Evolutionary conservation across 139 green algal species (phyloP).

Genomic region (Micromonas commoda): DNA sequence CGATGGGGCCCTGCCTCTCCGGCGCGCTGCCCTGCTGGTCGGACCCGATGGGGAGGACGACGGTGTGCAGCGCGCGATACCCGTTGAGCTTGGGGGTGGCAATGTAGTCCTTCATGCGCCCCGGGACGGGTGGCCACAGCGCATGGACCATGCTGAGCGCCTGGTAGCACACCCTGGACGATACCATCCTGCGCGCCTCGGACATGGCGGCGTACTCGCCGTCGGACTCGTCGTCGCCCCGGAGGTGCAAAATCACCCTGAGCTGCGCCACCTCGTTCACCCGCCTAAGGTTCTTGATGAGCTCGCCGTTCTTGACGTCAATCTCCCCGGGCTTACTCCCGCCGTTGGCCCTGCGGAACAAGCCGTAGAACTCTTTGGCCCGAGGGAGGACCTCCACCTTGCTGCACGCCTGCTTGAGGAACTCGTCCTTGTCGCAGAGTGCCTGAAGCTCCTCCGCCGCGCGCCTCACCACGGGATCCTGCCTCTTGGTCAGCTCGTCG

Average conservation of each 20-base stretch:
- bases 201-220: not conserved
- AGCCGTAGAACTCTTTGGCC: constrained; percentile 58
- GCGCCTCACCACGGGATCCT: constrained; percentile 31
- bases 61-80: constrained; percentile 75
- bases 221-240: not conserved
- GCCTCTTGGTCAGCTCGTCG: constrained; percentile 36
- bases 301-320: not conserved
- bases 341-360: constrained; percentile 9
- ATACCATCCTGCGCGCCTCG: not conserved
- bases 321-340: not conserved
- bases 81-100: constrained; percentile 77
- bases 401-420: constrained; percentile 39
- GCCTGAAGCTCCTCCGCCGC: constrained; percentile 38
- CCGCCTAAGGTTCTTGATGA: not conserved
- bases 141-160: constrained; percentile 62
- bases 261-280: constrained; percentile 61
- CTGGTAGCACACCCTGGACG: constrained; percentile 52
- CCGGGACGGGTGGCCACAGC: constrained; percentile 68
- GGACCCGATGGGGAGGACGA: constrained; percentile 48
- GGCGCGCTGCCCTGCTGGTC: not conserved
- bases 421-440: constrained; percentile 49
- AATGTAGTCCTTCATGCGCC: constrained; percentile 78
- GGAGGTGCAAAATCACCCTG: constrained; percentile 42
- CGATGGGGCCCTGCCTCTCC: not conserved
- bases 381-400: constrained; percentile 43